Base-by-base conservation (phyloP, 495 filamentous ascomycete genomes). In the Neurospora sublineolata region DNA sequence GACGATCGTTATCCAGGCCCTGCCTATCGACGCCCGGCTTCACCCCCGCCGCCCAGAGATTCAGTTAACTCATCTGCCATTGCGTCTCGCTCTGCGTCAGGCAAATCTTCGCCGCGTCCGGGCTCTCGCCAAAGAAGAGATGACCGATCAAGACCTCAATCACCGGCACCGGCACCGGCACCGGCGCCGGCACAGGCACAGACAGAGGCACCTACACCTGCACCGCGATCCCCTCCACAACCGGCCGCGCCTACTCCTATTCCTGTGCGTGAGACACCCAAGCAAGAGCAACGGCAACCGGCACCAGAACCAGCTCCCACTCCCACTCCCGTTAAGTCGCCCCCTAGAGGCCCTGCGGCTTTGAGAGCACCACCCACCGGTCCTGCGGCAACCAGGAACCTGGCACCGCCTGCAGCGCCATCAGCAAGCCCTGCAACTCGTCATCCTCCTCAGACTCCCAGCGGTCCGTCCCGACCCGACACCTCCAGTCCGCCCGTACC, bases 261-360 rank as follows among this genome's bases (percentile, higher is more conserved):
- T 64, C 40, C 72, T 70, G 10, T 72, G 72, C 70, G 74, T 52
- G 72, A 80, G 74, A 72, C 79, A 72, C 69, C 80, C 67, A 75
- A 80, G 72, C 68, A 77, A 71, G n/a, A 30, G 36, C 70, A 18
- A 73, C 74, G 20, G 27, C 52, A 1, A 36, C 52, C 52, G 27
- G 72, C 68, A 68, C 73, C 12, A 37, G 75, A 16, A 67, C 72
- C 71, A 52, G 82, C 84, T 37, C 60, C 72, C 52, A 68, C 68
- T 70, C 67, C 78, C 41, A 60, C 74, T 64, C 68, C 75, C 42
- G 41, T 74, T 42, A 80, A 71, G 64, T 84, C 84, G 39, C 84
- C 84, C 30, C 84, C 84, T 3, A 79, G 82, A 69, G 84, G 83
- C 1, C 84, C 84, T 20, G 84, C 84, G 1, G 83, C 83, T 7